Percentiles rank a stretch among this genome's conserved stretches.
Evolutionary conservation across 352 stramenopile genomes (phyloP).

Genomic region (Phytopythium kandeliae): DNA sequence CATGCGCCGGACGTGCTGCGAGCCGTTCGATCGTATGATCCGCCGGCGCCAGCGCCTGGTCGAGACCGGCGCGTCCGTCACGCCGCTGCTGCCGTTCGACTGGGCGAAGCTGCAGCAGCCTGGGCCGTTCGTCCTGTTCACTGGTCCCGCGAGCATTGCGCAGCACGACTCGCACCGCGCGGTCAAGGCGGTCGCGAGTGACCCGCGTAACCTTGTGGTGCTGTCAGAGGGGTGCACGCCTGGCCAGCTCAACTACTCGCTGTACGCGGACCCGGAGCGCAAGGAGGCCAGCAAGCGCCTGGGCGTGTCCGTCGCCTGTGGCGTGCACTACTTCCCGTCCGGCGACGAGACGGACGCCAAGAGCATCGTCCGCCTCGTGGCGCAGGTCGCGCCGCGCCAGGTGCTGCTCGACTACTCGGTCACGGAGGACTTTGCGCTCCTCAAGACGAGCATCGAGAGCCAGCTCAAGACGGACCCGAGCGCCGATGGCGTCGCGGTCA

Average conservation of each 20-base stretch:
- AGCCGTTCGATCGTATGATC: conserved; percentile 20
- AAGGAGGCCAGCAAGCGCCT: conserved; percentile 67
- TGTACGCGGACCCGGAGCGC: conserved; percentile 73
- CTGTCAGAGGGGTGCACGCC: conserved; percentile 79
- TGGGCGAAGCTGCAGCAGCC: conserved; percentile 62
- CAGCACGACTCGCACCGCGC: conserved; percentile 65
- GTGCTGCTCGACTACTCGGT: conserved; percentile 62
- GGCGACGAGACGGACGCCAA: conserved; percentile 82
- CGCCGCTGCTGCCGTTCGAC: conserved; percentile 45
- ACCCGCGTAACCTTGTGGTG: conserved; percentile 81
- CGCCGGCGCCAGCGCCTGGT: neutral
- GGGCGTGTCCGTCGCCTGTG: conserved; percentile 59
- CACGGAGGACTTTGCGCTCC: conserved; percentile 54
- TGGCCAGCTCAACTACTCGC: conserved; percentile 74
- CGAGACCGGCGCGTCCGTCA: neutral
- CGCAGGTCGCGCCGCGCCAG: conserved; percentile 46
- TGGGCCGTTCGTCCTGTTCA: conserved; percentile 75
- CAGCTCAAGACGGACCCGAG: conserved; percentile 40
- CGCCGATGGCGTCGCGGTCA: conserved; percentile 16
- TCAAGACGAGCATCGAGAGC: conserved; percentile 52
- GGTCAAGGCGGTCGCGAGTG: conserved; percentile 49
- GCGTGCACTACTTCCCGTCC: conserved; percentile 82
- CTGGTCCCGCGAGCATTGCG: conserved; percentile 65
- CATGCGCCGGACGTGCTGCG: conserved; percentile 54
- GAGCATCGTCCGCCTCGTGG: conserved; percentile 74